Conservation (phyloP, 306 rosid species). For the Comarum palustre region DNA sequence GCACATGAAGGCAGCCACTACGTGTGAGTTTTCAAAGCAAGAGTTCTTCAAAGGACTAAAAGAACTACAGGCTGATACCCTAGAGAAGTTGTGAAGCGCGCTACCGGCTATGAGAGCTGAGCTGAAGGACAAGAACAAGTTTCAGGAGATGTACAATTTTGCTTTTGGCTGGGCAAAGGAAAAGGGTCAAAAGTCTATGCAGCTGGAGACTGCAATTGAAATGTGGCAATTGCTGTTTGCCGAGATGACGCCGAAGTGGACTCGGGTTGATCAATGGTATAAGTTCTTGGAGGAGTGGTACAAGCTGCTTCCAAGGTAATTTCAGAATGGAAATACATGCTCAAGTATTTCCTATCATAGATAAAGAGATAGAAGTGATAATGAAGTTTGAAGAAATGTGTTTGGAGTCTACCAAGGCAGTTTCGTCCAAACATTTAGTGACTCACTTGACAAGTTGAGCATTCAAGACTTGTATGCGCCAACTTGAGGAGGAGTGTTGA, state of each 20-base stretch:
- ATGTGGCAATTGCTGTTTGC: conserved; percentile 11
- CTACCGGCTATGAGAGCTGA: not conserved
- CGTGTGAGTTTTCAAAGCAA: not conserved
- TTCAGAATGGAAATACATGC: no score
- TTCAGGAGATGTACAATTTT: not conserved
- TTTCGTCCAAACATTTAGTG: no score
- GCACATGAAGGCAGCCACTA: conserved; percentile 5
- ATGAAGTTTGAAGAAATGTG: no score
- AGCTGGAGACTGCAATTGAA: not conserved
- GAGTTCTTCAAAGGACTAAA: not conserved
- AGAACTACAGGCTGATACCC: not conserved
- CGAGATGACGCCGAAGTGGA: not conserved
- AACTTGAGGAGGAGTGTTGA: no score
- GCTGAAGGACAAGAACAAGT: not conserved
- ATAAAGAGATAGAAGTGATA: no score
- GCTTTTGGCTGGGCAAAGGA: not conserved
- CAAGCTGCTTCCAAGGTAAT: no score
- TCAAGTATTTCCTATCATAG: no score
- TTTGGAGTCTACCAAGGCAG: no score
- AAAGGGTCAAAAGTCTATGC: conserved; percentile 2
- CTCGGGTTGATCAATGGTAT: not conserved
- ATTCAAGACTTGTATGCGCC: no score
- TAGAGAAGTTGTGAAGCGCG: not conserved
- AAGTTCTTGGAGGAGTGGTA: conserved; percentile 4
- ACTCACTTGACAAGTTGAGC: no score